Evolutionary conservation across 768 basidiomycete genomes (phyloP).

Genomic region (Boletus rubroflammeus): DNA sequence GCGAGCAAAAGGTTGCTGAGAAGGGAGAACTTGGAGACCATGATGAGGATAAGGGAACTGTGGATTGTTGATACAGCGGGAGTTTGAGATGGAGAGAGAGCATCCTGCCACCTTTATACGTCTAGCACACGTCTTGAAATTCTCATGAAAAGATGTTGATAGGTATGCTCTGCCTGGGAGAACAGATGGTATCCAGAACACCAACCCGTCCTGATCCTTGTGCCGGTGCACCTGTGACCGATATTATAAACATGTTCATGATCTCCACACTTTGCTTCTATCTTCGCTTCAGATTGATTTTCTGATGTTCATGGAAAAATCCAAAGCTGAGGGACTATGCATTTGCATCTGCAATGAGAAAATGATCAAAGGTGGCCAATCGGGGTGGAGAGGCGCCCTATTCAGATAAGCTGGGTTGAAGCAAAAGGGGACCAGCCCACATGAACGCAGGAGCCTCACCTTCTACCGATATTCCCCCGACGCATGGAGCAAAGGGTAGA

Average conservation of each 20-base stretch:
- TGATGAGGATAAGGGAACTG: background rate
- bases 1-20: slow-evolving; percentile 19
- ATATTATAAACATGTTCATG: background rate
- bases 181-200: background rate
- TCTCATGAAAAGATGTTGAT: background rate
- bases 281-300: background rate
- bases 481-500: background rate
- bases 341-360: slow-evolving; percentile 1
- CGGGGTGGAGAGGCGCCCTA: background rate
- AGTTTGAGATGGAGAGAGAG: background rate
- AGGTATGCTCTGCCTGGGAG: background rate
- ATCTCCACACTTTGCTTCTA: background rate
- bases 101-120: slow-evolving; percentile 5
- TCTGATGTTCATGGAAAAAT: background rate
- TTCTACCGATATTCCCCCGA: background rate
- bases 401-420: background rate
- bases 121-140: background rate
- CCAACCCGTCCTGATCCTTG: background rate
- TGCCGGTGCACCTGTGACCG: background rate
- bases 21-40: slow-evolving; percentile 17
- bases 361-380: background rate
- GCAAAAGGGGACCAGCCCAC: background rate
- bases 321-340: background rate
- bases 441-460: background rate
- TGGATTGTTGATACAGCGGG: background rate